Evolutionary conservation across 2,329 filamentous ascomycete genomes (phyloP).

Genomic region (Trichoderma asperellum): DNA sequence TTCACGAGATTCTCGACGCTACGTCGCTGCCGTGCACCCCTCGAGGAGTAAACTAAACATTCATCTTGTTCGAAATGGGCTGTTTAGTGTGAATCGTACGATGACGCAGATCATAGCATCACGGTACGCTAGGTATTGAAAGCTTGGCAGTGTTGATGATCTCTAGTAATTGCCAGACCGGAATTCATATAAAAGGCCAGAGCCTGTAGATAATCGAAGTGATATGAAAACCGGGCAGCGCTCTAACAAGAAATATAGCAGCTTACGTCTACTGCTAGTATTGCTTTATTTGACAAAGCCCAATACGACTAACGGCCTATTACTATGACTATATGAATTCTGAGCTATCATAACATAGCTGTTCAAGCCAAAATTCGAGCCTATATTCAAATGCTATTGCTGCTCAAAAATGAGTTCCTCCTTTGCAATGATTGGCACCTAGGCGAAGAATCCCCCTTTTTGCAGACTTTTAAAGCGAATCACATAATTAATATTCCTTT

Average conservation of each 20-base stretch:
- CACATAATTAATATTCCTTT: background rate
- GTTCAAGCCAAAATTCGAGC: background rate
- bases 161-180: background rate
- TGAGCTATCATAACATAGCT: background rate
- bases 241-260: background rate
- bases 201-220: background rate
- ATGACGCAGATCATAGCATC: background rate
- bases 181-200: background rate
- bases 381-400: background rate
- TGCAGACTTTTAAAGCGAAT: background rate
- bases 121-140: background rate
- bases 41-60: background rate
- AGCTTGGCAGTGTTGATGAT: background rate
- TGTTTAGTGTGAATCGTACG: background rate
- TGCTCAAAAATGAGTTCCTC: background rate
- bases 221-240: background rate
- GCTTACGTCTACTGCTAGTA: background rate
- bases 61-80: background rate
- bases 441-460: too few relatives aligned
- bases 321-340: background rate
- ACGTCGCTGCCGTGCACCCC: background rate
- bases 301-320: background rate
- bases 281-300: background rate
- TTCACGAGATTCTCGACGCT: background rate
- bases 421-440: background rate